These are phyloP conservation scores for Penicillium flavigenum DNA, from an alignment of 495 filamentous ascomycete species.

Conservation along the genomic window DNA sequence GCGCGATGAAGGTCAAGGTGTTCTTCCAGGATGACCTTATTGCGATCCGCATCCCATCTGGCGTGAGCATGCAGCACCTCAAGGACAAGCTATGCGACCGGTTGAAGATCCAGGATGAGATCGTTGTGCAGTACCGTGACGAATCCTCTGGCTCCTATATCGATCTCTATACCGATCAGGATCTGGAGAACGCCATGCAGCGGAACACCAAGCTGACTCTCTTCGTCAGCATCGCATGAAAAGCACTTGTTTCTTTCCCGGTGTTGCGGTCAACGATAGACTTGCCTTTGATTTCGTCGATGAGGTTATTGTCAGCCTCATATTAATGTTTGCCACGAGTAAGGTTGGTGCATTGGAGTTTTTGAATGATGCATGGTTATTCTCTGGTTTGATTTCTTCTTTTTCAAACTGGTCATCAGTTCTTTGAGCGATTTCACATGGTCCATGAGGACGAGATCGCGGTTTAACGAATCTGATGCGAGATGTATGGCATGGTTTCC, in stretches of 20 bases:
- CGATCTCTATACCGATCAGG: constrained; percentile 72
- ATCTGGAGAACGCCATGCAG: constrained; percentile 75
- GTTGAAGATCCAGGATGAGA: constrained; percentile 69
- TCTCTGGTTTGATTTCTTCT: constrained; percentile 2
- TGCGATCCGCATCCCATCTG: constrained; percentile 79
- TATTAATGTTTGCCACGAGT: constrained; percentile 26
- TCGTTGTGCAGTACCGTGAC: constrained; percentile 82
- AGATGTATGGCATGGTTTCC: constrained; percentile 33
- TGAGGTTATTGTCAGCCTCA: constrained; percentile 19
- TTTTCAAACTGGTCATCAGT: constrained; percentile 19
- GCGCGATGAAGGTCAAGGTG: constrained; percentile 86
- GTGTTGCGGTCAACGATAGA: constrained; percentile 24
- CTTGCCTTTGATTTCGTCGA: constrained; percentile 17
- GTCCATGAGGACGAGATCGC: constrained; percentile 21
- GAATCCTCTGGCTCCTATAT: constrained; percentile 73
- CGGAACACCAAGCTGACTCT: constrained; percentile 85
- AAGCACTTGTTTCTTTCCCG: background rate
- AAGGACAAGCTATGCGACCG: constrained; percentile 78
- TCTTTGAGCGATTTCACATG: constrained; percentile 26
- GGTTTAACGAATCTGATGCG: constrained; percentile 33
- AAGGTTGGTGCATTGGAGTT: constrained; percentile 34
- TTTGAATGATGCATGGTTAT: constrained; percentile 9
- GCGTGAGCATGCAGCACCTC: constrained; percentile 75
- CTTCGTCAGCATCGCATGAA: constrained; percentile 62
- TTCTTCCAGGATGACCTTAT: constrained; percentile 89